These are phyloP conservation scores for Trapa incisa DNA, from an alignment of 345 rosid species.

Conservation along the genomic window DNA sequence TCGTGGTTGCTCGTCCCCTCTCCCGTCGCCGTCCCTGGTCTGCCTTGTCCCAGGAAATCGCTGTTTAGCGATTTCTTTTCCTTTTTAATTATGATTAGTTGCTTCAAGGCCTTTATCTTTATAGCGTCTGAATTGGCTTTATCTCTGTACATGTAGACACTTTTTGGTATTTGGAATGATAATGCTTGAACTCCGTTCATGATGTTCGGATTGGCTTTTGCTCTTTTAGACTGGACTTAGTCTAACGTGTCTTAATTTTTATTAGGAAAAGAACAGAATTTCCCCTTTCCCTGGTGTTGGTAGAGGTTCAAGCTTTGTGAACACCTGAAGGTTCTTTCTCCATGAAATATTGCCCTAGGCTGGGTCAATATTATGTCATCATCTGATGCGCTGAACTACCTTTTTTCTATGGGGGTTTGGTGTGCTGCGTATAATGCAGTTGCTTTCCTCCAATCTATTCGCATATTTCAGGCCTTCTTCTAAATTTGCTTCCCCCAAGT, in stretches of 20 bases:
- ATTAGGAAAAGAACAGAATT: not conserved
- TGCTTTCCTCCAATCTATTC: slow-evolving; percentile 52
- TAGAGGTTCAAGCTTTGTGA: not conserved
- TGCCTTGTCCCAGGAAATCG: too few relatives aligned
- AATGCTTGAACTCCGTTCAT: not conserved
- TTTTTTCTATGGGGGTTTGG: slow-evolving; percentile 68
- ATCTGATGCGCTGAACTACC: slow-evolving; percentile 28
- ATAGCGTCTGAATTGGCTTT: too few relatives aligned
- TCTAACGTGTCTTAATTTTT: not conserved
- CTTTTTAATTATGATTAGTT: too few relatives aligned
- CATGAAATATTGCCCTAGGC: slow-evolving; percentile 2
- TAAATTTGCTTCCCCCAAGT: not conserved
- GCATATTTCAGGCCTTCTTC: slow-evolving; percentile 39
- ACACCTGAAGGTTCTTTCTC: slow-evolving; percentile 2
- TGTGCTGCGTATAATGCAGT: slow-evolving; percentile 62
- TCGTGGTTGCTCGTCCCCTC: too few relatives aligned
- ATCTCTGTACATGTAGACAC: not conserved
- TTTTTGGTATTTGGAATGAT: not conserved
- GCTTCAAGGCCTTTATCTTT: too few relatives aligned
- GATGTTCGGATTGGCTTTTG: not conserved
- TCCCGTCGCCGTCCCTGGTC: too few relatives aligned
- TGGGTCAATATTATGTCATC: slow-evolving; percentile 33
- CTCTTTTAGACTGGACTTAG: not conserved
- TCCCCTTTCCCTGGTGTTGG: not conserved
- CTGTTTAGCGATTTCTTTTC: too few relatives aligned